Evolutionary conservation across 768 basidiomycete species (phyloP), one percentile per base, ranked within the genome.

Genomic region (Psilocybe cyanescens): DNA sequence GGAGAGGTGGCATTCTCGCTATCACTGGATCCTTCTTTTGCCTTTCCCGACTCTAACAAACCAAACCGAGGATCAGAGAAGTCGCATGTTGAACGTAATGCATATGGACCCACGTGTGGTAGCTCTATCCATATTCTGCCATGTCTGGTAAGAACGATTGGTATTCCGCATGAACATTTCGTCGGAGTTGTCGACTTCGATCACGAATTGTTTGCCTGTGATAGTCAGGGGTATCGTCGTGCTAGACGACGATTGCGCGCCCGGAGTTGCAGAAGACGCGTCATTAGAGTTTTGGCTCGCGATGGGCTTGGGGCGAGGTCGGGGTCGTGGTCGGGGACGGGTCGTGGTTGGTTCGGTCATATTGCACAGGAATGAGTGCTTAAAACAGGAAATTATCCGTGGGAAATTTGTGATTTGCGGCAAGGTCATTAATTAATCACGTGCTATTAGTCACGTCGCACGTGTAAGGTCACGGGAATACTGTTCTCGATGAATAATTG

Each of bases 101-200:
- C 14, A 8, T 56, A 1, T 49, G 45, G 29, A 61, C 78, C 55
- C 63, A 91, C 91, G 81, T 72, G 8, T 4, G 2, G 41, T 44
- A 44, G 14, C 14, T 12, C 85, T 76, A 28, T 86, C 82, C 45
- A 93, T 71, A 59, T 80, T 81, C 68, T 78, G 83, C 88, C 91
- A 91, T 3, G 81, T 76, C 55, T 81, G 75, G 3, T 77, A 70
- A 4, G 84, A 83, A 54, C 89, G 78, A 60, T 82, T 81, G 47
- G 75, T 78, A 70, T 92, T 94, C 53, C 83, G 83, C 67, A 92
- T 83, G 66, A 92, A 93, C 72, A 85, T 77, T 14, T 83, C 85
- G 71, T 93, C 90, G 53, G 84, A 85, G 59, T 91, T 88, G 9
- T 82, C 71, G 19, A 77, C 73, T 51, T 75, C 72, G 17, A 70